Conservation (phyloP, 2,329 filamentous ascomycete species). For the Metarhizium humberi region DNA sequence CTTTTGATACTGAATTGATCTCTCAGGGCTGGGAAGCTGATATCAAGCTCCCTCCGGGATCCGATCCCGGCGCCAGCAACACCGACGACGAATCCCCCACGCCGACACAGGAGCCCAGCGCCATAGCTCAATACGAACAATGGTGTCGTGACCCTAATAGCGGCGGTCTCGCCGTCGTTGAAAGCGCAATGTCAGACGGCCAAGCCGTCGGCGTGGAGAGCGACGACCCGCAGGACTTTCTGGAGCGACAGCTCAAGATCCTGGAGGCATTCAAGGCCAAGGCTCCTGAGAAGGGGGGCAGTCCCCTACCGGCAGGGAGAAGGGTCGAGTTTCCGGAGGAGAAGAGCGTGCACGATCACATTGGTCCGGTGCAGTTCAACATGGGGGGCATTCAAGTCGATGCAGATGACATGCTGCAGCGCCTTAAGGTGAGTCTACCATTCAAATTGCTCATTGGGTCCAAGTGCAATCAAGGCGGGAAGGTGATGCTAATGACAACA, state of each 20-base stretch:
- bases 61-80: slow-evolving; percentile 12
- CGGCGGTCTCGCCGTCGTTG: slow-evolving; percentile 37
- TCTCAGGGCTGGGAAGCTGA: slow-evolving; percentile 82
- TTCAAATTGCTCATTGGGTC: not conserved
- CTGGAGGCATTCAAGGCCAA: slow-evolving; percentile 58
- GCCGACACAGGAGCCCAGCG: slow-evolving; percentile 26
- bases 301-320: slow-evolving; percentile 13
- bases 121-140: slow-evolving; percentile 67
- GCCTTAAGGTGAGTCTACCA: slow-evolving; percentile 56
- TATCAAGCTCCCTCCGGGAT: slow-evolving; percentile 47
- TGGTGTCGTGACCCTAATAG: slow-evolving; percentile 68
- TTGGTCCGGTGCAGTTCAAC: slow-evolving; percentile 93
- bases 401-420: slow-evolving; percentile 84
- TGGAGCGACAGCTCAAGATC: slow-evolving; percentile 63
- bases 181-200: slow-evolving; percentile 28
- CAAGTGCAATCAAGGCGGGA: not conserved
- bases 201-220: slow-evolving; percentile 24
- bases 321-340: slow-evolving; percentile 27
- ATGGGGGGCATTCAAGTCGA: slow-evolving; percentile 96
- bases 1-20: slow-evolving; percentile 82
- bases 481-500: slow-evolving; percentile 20
- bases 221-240: slow-evolving; percentile 67
- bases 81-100: slow-evolving; percentile 10
- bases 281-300: slow-evolving; percentile 34
- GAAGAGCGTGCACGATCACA: slow-evolving; percentile 62